phyloP scores from a whole-genome alignment of 164 flowering plant species.

The Macadamia tetraphylla region DNA sequence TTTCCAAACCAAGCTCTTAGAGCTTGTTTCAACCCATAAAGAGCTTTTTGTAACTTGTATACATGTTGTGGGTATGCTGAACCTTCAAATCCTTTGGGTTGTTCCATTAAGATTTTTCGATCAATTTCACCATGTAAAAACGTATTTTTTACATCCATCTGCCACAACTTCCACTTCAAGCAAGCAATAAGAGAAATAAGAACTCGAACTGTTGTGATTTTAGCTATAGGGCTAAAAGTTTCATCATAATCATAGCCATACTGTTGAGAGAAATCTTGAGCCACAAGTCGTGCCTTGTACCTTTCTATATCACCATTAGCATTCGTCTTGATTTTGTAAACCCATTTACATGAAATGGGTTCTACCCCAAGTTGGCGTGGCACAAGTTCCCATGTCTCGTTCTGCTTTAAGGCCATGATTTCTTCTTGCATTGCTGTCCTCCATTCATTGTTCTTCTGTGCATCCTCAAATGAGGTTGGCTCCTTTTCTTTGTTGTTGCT shows the following conservation, averaged over 20 bases:
- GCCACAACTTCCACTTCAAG: neutral
- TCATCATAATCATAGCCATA: conserved; percentile 6
- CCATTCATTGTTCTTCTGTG: no score
- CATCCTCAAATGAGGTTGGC: no score
- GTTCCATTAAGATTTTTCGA: neutral
- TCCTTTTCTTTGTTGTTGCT: no score
- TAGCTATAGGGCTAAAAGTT: conserved; percentile 5
- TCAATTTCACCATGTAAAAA: no score
- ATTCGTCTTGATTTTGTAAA: neutral
- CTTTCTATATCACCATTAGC: neutral
- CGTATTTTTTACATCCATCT: no score
- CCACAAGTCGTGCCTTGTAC: neutral
- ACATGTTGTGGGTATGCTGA: neutral
- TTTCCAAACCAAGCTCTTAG: conserved; percentile 12
- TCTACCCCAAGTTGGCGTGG: no score
- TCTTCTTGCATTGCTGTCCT: no score
- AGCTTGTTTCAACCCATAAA: conserved; percentile 11
- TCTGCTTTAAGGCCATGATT: no score
- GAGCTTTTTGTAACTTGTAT: neutral
- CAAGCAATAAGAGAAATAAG: neutral
- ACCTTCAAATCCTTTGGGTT: neutral
- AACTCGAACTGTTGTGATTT: neutral
- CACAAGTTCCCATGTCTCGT: no score
- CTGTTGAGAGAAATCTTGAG: neutral
- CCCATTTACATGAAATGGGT: conserved; percentile 7